Percentiles rank a stretch among this genome's conserved stretches.
These are phyloP conservation scores for Alternaria infectoria DNA, from an alignment of 2,329 filamentous ascomycete species.

Conservation along the genomic window DNA sequence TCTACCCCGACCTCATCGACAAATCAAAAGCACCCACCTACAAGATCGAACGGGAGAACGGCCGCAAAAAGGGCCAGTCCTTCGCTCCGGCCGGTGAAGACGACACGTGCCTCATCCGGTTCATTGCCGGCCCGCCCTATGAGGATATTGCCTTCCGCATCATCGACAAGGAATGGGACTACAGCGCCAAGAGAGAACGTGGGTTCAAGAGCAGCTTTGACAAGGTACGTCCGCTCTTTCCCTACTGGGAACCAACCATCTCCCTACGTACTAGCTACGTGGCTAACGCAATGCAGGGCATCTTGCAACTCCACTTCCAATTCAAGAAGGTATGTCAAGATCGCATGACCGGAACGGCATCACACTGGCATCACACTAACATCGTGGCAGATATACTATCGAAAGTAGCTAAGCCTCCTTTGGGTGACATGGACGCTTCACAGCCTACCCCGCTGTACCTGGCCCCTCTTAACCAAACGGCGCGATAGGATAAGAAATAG, in stretches of 20 bases:
- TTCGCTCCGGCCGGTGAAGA: conserved; percentile 93
- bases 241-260: too few species aligned
- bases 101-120: conserved; percentile 95
- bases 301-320: conserved; percentile 95
- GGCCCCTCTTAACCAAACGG: neutral
- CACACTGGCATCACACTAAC: conserved; percentile 32
- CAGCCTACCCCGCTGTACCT: neutral
- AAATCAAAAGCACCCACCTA: conserved; percentile 94
- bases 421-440: conserved; percentile 1
- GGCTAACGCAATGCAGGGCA: conserved; percentile 67
- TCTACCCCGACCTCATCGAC: conserved; percentile 96
- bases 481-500: neutral
- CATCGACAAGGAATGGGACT: conserved; percentile 99
- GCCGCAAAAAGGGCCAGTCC: conserved; percentile 85
- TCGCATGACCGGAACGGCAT: neutral
- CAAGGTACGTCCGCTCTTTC: conserved; percentile 88
- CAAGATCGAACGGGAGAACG: conserved; percentile 92
- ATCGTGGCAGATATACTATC: conserved; percentile 53
- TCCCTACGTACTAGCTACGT: neutral
- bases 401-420: conserved; percentile 45
- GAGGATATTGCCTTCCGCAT: conserved; percentile 97
- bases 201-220: conserved; percentile 98
- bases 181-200: conserved; percentile 90
- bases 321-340: conserved; percentile 84
- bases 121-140: conserved; percentile 93